phyloP scores from a whole-genome alignment of 148 eudicot genomes.

The Polygonum maritimum region DNA sequence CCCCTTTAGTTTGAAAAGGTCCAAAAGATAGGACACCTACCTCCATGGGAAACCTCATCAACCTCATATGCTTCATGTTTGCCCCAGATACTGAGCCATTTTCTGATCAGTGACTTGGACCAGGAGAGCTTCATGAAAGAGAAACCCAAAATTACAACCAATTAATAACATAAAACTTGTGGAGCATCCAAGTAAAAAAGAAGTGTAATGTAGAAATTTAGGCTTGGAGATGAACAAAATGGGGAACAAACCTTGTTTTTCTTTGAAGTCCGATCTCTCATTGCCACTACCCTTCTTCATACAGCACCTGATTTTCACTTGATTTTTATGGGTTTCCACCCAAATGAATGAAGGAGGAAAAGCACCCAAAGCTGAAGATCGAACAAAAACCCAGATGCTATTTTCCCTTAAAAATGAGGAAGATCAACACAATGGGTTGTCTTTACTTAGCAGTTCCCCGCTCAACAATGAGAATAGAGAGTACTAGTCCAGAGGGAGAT shows the following conservation, averaged over 20 bases:
- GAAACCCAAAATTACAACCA: conserved; percentile 8
- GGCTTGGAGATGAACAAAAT: neutral
- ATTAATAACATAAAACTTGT: neutral
- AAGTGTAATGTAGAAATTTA: neutral
- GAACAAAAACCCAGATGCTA: neutral
- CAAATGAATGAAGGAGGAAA: neutral
- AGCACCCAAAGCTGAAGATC: neutral
- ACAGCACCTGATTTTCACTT: conserved; percentile 21
- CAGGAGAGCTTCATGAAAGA: conserved; percentile 60
- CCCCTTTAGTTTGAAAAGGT: neutral
- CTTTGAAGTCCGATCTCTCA: conserved; percentile 69
- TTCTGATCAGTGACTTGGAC: conserved; percentile 72
- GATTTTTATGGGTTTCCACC: neutral
- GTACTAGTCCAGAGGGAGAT: neutral
- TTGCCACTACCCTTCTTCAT: conserved; percentile 61
- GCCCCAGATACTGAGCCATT: conserved; percentile 79
- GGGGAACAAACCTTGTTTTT: conserved; percentile 66
- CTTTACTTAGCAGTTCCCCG: neutral
- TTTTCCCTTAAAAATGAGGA: conserved; percentile 8
- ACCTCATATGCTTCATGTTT: conserved; percentile 50
- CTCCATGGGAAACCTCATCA: conserved; percentile 68
- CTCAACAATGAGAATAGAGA: neutral
- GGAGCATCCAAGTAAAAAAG: neutral
- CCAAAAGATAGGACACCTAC: conserved; percentile 18
- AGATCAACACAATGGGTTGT: neutral